A percentile compares a stretch with the other conserved stretches of the same genome.
phyloP scores from a whole-genome alignment of 2,329 filamentous ascomycete species.

The Colletotrichum truncatum region DNA sequence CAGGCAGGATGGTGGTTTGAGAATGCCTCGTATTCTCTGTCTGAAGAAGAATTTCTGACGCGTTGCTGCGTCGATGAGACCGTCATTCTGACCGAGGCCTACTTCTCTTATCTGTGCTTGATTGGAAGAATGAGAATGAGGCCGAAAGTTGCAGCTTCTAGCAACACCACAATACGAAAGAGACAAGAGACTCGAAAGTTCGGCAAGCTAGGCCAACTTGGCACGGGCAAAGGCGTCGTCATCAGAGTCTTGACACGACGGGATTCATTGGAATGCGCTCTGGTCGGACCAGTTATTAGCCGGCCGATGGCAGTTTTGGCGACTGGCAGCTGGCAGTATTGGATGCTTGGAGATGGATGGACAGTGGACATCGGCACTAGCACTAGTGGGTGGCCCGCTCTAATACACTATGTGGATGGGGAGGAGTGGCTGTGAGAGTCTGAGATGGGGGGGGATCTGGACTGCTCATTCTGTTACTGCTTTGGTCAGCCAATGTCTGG shows the following conservation, averaged over 20 bases:
- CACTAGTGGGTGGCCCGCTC: too few relatives aligned
- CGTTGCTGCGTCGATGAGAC: background rate
- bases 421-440: constrained; percentile 4
- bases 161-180: too few relatives aligned
- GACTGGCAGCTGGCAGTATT: background rate
- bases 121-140: background rate
- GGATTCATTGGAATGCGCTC: too few relatives aligned
- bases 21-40: constrained; percentile 3
- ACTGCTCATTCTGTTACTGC: background rate
- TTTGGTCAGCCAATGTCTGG: background rate
- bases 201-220: too few relatives aligned
- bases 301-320: too few relatives aligned
- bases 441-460: background rate
- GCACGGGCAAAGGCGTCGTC: too few relatives aligned
- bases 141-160: too few relatives aligned
- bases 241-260: too few relatives aligned
- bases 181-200: too few relatives aligned
- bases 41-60: background rate
- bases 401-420: background rate
- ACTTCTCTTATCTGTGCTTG: too few relatives aligned
- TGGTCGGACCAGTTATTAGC: too few relatives aligned
- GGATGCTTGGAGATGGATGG: background rate
- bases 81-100: background rate
- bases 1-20: background rate
- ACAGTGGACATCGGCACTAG: too few relatives aligned